Conservation (phyloP, 148 eudicot species). For the Talinum fruticosum region DNA sequence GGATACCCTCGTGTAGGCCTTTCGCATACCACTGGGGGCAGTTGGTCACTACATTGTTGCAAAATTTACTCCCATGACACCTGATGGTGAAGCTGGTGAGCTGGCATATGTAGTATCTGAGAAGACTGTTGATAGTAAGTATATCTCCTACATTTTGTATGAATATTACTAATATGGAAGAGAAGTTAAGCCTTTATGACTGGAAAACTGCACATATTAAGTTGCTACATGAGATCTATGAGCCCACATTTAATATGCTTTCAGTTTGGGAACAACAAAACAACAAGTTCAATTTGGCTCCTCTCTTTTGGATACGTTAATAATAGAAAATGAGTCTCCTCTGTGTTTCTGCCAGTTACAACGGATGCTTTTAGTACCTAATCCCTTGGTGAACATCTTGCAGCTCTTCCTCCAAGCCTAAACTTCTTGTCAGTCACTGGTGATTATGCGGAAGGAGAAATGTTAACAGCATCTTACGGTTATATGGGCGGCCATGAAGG, state of each 20-base stretch:
- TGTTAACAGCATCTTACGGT: slow-evolving; percentile 94
- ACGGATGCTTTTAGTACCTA: slow-evolving; percentile 16
- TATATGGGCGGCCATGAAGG: slow-evolving; percentile 99
- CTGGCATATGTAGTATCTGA: slow-evolving; percentile 72
- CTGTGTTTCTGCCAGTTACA: not conserved
- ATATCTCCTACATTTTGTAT: not conserved
- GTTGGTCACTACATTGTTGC: slow-evolving; percentile 81
- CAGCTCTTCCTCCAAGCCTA: slow-evolving; percentile 95
- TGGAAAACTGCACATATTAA: not conserved
- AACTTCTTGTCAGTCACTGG: slow-evolving; percentile 95
- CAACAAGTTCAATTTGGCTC: not conserved
- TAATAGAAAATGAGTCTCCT: not conserved
- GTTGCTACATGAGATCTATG: not conserved
- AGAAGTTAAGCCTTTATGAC: not conserved
- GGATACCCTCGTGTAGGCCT: slow-evolving; percentile 49
- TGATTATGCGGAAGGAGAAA: slow-evolving; percentile 80
- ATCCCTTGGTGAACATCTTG: slow-evolving; percentile 27
- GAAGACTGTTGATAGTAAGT: slow-evolving; percentile 81
- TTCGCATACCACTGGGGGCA: slow-evolving; percentile 93
- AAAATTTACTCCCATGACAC: slow-evolving; percentile 91
- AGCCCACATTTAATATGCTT: not conserved
- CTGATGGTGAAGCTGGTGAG: slow-evolving; percentile 89
- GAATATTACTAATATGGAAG: not conserved
- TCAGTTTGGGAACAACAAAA: not conserved
- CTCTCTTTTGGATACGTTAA: not conserved